Percentiles rank a stretch among this genome's conserved stretches.
Evolutionary conservation across 495 filamentous ascomycete genomes (phyloP).

Genomic region (Achaetomiella virescens): DNA sequence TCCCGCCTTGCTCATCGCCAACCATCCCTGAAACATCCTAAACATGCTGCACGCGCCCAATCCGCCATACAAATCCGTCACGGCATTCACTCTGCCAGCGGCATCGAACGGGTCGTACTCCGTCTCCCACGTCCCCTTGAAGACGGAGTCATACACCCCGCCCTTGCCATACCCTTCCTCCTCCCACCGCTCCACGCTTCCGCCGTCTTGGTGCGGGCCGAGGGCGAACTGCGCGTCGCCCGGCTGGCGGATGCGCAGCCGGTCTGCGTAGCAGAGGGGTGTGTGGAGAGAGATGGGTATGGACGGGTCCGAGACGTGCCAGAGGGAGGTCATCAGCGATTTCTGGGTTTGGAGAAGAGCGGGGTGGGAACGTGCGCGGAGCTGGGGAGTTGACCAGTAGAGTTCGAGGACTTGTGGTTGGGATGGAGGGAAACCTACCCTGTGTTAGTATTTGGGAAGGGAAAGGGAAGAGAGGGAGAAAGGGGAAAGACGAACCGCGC

Average conservation of each 20-base stretch:
- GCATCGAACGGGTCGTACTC: constrained; percentile 73
- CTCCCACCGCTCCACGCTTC: constrained; percentile 85
- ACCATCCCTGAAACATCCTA: constrained; percentile 84
- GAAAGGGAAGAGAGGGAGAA: not conserved
- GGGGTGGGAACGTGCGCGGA: constrained; percentile 65
- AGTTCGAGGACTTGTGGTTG: constrained; percentile 77
- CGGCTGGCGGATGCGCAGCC: constrained; percentile 69
- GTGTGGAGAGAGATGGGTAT: constrained; percentile 53
- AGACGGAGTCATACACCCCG: constrained; percentile 65
- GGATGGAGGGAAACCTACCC: constrained; percentile 43
- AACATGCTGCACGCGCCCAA: constrained; percentile 79
- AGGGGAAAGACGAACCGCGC: constrained; percentile 30
- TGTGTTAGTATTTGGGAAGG: constrained; percentile 17
- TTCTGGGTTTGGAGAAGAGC: constrained; percentile 62
- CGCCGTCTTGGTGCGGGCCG: constrained; percentile 80
- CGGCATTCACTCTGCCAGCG: constrained; percentile 57
- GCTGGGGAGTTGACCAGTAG: constrained; percentile 78
- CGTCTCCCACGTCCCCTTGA: constrained; percentile 70
- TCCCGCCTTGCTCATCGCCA: constrained; percentile 66
- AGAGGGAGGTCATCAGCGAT: constrained; percentile 70
- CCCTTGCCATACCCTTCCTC: constrained; percentile 64
- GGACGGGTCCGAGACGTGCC: constrained; percentile 53
- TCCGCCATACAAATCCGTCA: constrained; percentile 74
- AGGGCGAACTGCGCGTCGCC: constrained; percentile 77
- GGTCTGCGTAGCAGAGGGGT: constrained; percentile 72